Base-by-base conservation (phyloP, 1,139 yeast genomes). In the Blastobotrys aristatus region DNA sequence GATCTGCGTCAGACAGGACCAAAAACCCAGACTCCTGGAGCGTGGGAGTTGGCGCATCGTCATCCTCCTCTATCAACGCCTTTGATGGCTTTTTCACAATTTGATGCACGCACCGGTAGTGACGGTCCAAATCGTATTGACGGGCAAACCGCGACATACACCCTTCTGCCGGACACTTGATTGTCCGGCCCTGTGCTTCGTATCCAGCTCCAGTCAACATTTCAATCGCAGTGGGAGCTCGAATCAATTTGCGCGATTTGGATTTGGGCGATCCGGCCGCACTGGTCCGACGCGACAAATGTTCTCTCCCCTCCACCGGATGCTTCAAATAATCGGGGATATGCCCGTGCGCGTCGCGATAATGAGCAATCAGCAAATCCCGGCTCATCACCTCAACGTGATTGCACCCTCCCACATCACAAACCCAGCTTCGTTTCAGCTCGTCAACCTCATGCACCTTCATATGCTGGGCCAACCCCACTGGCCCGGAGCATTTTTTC, bases 401-500 rank as follows among this genome's bases (percentile, higher is more conserved):
- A 22, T 44, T 22, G 40, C 59, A 53, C 14, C 33, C 48, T 2
- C 46, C 50, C 24, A 53, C 57, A 5, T 43, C 47, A 35, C 61
- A 57, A 35, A 40, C 49, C 60, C 60, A 57, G 4, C 39, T 40
- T 13, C 46, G 50, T 13, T 39, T 40, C 30, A 52, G 20, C 10
- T 47, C 46, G 35, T 46, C 52, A 17, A 43, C 43, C 14, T 57
- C 58, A 38, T 58, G 61, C 8, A 52, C 52, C 35, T 50, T 45
- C 57, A 84, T 80, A 61, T 89, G 97, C 68, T 84, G 78, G 26
- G 73, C 69, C 47, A 87, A 67, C 53, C 90, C 94, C 35, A 73
- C 72, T 37, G 76, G 78, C 17, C 95, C 95, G 11, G 84, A 82
- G 70, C 92, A 84, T 4, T 77, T 79, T 60, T 80, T 83, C 13